These are phyloP conservation scores for Pilaira anomala DNA, from an alignment of 192 early-diverging fungal genomes.

Conservation along the genomic window DNA sequence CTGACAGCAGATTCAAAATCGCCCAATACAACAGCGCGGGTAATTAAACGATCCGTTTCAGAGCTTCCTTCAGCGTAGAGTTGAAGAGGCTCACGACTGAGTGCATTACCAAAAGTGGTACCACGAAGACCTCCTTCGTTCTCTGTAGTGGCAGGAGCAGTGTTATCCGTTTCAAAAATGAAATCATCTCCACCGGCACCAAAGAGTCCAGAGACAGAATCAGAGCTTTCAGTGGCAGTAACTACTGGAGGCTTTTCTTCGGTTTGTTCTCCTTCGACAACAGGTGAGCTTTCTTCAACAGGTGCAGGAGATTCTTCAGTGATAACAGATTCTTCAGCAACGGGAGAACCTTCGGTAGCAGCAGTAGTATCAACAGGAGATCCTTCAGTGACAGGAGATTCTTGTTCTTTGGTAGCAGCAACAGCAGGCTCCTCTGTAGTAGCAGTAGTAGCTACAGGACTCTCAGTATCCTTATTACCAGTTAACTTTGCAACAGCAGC, in stretches of 20 bases:
- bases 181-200: conserved; percentile 15
- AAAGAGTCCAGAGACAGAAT: conserved; percentile 21
- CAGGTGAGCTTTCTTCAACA: conserved; percentile 21
- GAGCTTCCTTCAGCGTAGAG: conserved; percentile 56
- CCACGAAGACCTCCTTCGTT: background rate
- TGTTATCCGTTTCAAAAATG: conserved; percentile 1
- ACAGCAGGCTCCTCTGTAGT: conserved; percentile 8
- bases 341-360: conserved; percentile 4
- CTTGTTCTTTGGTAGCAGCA: conserved; percentile 10
- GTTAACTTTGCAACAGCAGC: conserved; percentile 56
- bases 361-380: conserved; percentile 21
- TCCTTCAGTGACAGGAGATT: background rate
- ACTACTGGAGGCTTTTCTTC: conserved; percentile 1
- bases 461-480: conserved; percentile 23
- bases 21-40: conserved; percentile 80
- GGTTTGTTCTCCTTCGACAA: conserved; percentile 35
- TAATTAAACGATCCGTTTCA: conserved; percentile 80
- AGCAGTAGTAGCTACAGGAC: conserved; percentile 7
- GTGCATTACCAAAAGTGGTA: background rate
- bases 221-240: background rate
- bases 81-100: conserved; percentile 38
- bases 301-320: conserved; percentile 34
- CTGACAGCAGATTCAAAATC: conserved; percentile 92
- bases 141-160: background rate
- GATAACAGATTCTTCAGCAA: background rate